Evolutionary conservation across 371 early-diverging fungal genomes (phyloP).

Genomic region (Apophysomyces sp.): DNA sequence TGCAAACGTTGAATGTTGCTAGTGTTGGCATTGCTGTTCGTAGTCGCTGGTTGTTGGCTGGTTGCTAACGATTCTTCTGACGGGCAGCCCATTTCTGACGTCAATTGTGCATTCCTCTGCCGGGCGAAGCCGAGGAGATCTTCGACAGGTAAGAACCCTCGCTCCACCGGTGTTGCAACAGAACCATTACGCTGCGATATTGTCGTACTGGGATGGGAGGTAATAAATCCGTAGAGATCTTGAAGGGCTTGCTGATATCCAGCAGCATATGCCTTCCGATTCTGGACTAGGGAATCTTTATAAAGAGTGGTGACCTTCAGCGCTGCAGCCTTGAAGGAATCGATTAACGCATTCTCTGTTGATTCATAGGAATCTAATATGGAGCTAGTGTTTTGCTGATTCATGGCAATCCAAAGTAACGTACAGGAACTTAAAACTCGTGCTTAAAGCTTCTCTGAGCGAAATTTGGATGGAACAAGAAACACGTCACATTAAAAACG

Average conservation of each 20-base stretch:
- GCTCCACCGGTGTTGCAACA: conserved; percentile 29
- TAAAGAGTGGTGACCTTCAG: conserved; percentile 70
- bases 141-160: conserved; percentile 49
- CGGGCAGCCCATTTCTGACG: conserved; percentile 26
- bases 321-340: conserved; percentile 72
- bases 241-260: conserved; percentile 77
- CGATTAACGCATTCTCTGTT: conserved; percentile 55
- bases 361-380: conserved; percentile 46
- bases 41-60: neutral
- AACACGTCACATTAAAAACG: too few relatives aligned
- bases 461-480: too few relatives aligned
- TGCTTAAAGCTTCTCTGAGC: too few relatives aligned
- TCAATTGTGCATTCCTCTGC: conserved; percentile 45
- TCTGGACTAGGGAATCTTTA: conserved; percentile 67
- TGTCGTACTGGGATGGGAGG: conserved; percentile 41
- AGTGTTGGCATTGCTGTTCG: neutral
- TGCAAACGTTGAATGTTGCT: conserved; percentile 14
- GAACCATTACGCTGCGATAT: conserved; percentile 12
- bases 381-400: conserved; percentile 1
- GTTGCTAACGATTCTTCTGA: neutral
- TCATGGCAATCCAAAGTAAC: neutral
- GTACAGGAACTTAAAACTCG: neutral
- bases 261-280: conserved; percentile 57
- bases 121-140: conserved; percentile 58
- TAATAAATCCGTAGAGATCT: conserved; percentile 65